Evolutionary conservation across 2,329 filamentous ascomycete genomes (phyloP).

Genomic region (Fusarium zealandicum): DNA sequence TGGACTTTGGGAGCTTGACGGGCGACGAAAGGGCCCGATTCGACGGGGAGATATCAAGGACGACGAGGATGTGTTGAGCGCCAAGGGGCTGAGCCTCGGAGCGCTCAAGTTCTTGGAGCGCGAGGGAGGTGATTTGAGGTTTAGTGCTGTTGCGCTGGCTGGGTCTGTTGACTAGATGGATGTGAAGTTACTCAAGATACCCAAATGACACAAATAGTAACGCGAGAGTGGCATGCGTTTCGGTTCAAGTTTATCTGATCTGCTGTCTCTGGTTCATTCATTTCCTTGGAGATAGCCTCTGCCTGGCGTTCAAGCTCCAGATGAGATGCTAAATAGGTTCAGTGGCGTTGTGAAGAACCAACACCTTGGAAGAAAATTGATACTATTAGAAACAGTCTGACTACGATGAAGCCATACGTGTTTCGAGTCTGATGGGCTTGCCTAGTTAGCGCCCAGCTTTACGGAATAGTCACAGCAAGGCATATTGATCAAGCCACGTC

Average conservation of each 20-base stretch:
- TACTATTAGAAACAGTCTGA: too few relatives aligned
- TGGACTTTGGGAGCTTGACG: constrained; percentile 67
- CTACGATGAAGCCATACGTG: neutral
- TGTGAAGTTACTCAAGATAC: constrained; percentile 17
- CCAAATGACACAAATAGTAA: constrained; percentile 4
- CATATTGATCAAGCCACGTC: constrained; percentile 33
- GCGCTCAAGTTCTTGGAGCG: constrained; percentile 63
- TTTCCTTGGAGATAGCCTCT: too few relatives aligned
- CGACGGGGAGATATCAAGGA: constrained; percentile 61
- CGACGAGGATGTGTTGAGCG: constrained; percentile 76
- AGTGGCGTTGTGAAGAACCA: too few relatives aligned
- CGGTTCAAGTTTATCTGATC: too few relatives aligned
- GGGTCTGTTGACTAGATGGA: constrained; percentile 54
- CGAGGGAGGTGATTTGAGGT: constrained; percentile 63
- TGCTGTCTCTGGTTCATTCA: too few relatives aligned
- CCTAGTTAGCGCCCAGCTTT: constrained; percentile 2
- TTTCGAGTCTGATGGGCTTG: neutral
- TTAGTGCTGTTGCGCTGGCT: constrained; percentile 65
- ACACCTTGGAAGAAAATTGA: too few relatives aligned
- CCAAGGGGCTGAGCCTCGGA: constrained; percentile 76
- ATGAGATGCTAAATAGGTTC: too few relatives aligned
- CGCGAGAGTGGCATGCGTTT: neutral
- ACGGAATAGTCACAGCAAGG: constrained; percentile 14
- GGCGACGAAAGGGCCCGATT: constrained; percentile 64
- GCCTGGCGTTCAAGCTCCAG: too few relatives aligned